Evolutionary conservation across 2,329 filamentous ascomycete genomes (phyloP).

Genomic region (Rutstroemia sp.): DNA sequence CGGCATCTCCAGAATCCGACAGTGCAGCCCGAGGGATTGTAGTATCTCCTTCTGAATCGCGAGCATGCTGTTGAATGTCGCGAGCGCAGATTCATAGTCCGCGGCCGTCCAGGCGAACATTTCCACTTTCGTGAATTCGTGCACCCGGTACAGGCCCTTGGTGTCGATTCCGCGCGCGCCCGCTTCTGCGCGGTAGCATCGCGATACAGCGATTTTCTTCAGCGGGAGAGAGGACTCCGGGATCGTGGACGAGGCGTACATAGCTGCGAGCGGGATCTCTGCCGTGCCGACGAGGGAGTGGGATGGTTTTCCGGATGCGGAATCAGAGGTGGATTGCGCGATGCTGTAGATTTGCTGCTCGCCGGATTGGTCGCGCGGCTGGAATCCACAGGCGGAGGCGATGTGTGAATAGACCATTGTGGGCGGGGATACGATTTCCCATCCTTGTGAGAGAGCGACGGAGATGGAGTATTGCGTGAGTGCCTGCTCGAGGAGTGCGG

Average conservation of each 20-base stretch:
- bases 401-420: conserved; percentile 90
- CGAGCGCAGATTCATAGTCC: conserved; percentile 39
- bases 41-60: conserved; percentile 82
- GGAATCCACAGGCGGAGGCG: conserved; percentile 85
- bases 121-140: conserved; percentile 98
- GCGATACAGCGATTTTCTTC: conserved; percentile 74
- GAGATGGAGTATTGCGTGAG: conserved; percentile 78
- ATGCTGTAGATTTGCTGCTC: conserved; percentile 90
- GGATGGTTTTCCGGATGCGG: conserved; percentile 51
- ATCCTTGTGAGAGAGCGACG: conserved; percentile 65
- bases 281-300: conserved; percentile 80
- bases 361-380: conserved; percentile 80
- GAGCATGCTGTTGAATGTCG: conserved; percentile 77
- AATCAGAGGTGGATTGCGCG: conserved; percentile 57
- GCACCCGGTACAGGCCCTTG: conserved; percentile 91
- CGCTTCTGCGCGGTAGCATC: conserved; percentile 95
- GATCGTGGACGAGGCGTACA: conserved; percentile 70
- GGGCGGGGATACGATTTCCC: conserved; percentile 75
- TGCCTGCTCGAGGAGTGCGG: conserved; percentile 88
- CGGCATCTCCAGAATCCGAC: conserved; percentile 90
- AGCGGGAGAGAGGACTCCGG: conserved; percentile 60
- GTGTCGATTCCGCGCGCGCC: conserved; percentile 84
- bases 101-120: conserved; percentile 87
- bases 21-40: conserved; percentile 67
- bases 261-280: conserved; percentile 88